Conservation (phyloP, 441 rosid genomes). For the Populus tomentosa region DNA sequence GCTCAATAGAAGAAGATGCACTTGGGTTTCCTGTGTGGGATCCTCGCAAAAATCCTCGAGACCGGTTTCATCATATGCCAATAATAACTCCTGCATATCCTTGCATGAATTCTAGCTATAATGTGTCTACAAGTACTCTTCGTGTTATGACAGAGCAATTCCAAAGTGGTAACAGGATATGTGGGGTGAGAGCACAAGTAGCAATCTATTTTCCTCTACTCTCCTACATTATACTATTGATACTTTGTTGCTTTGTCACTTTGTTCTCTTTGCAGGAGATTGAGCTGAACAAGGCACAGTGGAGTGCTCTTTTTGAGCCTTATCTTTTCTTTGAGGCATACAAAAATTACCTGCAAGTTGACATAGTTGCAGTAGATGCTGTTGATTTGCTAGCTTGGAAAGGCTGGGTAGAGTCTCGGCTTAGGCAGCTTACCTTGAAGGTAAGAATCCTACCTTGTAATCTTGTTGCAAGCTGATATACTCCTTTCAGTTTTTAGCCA, state of each 20-base stretch:
- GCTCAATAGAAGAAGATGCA: constrained; percentile 84
- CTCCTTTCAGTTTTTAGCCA: constrained; percentile 7
- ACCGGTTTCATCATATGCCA: constrained; percentile 65
- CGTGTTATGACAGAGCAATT: constrained; percentile 75
- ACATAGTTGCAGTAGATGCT: constrained; percentile 46
- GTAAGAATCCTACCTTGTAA: constrained; percentile 24
- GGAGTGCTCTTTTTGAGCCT: constrained; percentile 60
- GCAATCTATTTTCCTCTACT: constrained; percentile 2
- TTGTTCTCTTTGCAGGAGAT: constrained; percentile 39
- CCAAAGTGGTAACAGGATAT: constrained; percentile 49
- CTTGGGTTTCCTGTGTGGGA: constrained; percentile 84
- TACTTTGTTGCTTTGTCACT: constrained; percentile 10
- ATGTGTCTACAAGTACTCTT: constrained; percentile 59
- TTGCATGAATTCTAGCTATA: constrained; percentile 78
- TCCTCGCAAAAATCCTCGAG: constrained; percentile 65
- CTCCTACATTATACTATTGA: constrained; percentile 6
- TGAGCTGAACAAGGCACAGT: constrained; percentile 52
- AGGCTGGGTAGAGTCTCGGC: constrained; percentile 82
- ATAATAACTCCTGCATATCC: constrained; percentile 79
- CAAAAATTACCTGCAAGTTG: constrained; percentile 68
- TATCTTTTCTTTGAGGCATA: constrained; percentile 63
- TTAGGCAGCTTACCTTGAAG: constrained; percentile 64
- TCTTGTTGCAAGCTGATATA: constrained; percentile 1
- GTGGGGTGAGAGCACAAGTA: constrained; percentile 44
- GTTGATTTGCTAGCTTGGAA: constrained; percentile 66